Base-by-base conservation (phyloP, 371 early-diverging fungal genomes). In the Mucor saturninus region DNA sequence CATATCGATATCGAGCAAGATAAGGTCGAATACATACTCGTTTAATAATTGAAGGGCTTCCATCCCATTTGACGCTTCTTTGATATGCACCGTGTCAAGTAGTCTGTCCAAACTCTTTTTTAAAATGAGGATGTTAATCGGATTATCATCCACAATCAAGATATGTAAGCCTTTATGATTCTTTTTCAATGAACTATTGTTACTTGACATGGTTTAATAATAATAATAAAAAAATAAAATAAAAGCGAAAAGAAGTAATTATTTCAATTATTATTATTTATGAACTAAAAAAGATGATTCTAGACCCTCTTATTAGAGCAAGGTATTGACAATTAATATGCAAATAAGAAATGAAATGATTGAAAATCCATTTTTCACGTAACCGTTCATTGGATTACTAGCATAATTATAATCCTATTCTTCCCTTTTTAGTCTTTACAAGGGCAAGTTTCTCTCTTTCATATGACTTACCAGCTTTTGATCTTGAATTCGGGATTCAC, bases 1-100 rank as follows among this genome's bases (percentile, higher is more conserved):
- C 86, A 86, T 86, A 49, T 86, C 84, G 69, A 86, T 86, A 50
- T 86, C 86, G 72, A 84, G 66, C 50, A 86, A 77, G 21, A 86
- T 68, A 4, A 83, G 78, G 73, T 51, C 86, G 67, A 77, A 81
- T 49, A 61, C 37, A 14, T 74, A 68, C 49, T 64, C 59, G 4
- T 61, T 46, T 31, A 87, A 67, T 48, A 69, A 42, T 39, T 74
- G 68, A 9, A 87, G 63, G n/a, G 78, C 80, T 26, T 69, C 63
- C 2, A 59, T 59, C n/a, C 84, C 88, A 46, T 71, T 71, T 61
- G 65, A 68, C 49, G 65, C 68, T 9, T 73, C 75, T 64, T 32
- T 76, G 5, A 50, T 11, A 8, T 50, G 29, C 60, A 64, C 15
- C 63, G 15, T 9, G 67, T 14, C 21, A 55, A 80, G 58, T 14